Base-by-base conservation (phyloP, 2,329 filamentous ascomycete species). In the Coniella lustricola region DNA sequence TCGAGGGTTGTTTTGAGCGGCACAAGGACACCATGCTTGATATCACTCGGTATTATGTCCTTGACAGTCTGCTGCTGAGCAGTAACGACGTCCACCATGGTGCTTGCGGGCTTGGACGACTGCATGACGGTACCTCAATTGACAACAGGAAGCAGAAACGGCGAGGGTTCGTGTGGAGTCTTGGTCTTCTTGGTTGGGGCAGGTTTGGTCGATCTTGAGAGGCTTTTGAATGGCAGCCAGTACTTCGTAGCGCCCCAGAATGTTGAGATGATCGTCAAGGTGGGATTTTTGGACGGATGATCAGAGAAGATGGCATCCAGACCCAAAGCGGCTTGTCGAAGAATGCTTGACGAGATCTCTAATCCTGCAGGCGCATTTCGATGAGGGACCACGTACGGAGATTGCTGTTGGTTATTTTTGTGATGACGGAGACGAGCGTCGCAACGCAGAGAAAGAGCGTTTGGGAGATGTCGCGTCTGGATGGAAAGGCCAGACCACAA, bases 1-100 rank as follows among this genome's bases (percentile, higher is more conserved):
- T 85, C 82, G 39, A 82, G 72, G 1, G 75, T 77, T 3, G 82
- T 84, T 65, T 83, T 84, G 41, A 85, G 68, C 25, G 80, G 79
- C 37, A 83, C 75, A 39, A 85, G 62, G 29, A 78, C 73, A 14
- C 75, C 75, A 17, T 65, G 64, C 16, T 69, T 63, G 20, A 69
- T 56, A 18, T 72, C 62, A 10, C 52, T 50, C 13, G 58, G 60
- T 33, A 67, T 48, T 25, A 67, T 59, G 32, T 61, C 58, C 51
- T 56, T 57, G 39, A 64, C 59, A 37, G 65, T 43, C 21, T 57
- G 56, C 41, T 65, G 62, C 48, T 66, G 64, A 31, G 53, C 56
- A 40, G 57, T 57, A 46, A 65, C 53, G 39, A 60, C 51, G 16
- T 51, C 49, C 36, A 43, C 48, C 48, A 58, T 55, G 50, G 53